These are phyloP conservation scores for Puya raimondii DNA, from an alignment of 176 grass and related monocot species.

Conservation along the genomic window DNA sequence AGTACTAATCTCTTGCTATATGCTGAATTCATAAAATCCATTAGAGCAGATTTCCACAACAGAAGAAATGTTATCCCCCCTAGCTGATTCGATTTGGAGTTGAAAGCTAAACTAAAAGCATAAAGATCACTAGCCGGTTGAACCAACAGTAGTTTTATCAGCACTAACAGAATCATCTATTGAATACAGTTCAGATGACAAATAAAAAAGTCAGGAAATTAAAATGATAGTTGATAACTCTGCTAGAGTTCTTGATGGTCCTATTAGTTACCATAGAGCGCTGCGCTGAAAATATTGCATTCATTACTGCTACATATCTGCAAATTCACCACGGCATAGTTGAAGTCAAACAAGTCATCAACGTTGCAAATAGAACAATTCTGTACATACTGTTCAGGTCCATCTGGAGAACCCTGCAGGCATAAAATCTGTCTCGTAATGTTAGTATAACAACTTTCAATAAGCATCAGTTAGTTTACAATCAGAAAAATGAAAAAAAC, in stretches of 20 bases:
- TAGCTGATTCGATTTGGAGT: too few species aligned
- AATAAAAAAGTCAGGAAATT: background rate
- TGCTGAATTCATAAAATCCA: too few species aligned
- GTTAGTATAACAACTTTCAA: constrained; percentile 14
- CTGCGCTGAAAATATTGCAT: constrained; percentile 98
- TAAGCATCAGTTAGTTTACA: background rate
- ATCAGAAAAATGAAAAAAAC: constrained; percentile 19
- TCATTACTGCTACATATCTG: constrained; percentile 99
- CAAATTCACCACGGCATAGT: constrained; percentile 18
- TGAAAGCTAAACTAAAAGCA: too few species aligned
- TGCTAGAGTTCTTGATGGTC: background rate
- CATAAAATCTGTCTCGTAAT: constrained; percentile 69
- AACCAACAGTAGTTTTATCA: too few species aligned
- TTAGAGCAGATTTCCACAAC: too few species aligned
- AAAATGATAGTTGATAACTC: background rate
- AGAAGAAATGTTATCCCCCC: too few species aligned
- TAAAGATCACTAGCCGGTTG: too few species aligned
- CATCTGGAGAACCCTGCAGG: constrained; percentile 89
- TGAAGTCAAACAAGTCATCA: constrained; percentile 5
- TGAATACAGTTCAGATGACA: background rate
- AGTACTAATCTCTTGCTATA: too few species aligned
- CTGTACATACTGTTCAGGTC: constrained; percentile 82
- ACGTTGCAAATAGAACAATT: background rate
- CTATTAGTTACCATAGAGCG: constrained; percentile 55
- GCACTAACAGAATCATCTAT: background rate